phyloP scores from a whole-genome alignment of 768 basidiomycete genomes.

The Mycena leptocephala region DNA sequence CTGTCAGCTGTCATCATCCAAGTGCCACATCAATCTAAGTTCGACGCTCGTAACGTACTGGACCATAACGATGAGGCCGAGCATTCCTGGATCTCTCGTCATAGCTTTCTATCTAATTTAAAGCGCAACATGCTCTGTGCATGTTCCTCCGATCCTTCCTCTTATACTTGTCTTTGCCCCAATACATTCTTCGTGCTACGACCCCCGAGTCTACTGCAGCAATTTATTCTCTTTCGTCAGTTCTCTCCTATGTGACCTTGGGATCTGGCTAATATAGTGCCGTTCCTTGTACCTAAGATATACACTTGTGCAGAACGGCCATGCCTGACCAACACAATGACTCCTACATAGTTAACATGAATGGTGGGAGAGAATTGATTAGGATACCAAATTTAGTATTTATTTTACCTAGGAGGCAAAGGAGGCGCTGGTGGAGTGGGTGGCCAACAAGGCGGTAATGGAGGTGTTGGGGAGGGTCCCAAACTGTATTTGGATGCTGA shows the following conservation, averaged over 20 bases:
- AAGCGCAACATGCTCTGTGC: background rate
- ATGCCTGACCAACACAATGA: background rate
- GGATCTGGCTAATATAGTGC: background rate
- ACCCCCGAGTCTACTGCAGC: constrained; percentile 11
- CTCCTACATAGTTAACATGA: background rate
- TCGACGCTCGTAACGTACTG: background rate
- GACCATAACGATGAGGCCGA: too few species aligned
- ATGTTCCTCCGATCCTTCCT: too few species aligned
- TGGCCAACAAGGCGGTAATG: too few species aligned
- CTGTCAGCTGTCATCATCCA: background rate
- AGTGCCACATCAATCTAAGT: background rate
- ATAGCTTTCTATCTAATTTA: background rate
- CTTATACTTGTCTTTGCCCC: constrained; percentile 10
- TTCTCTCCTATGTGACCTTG: background rate
- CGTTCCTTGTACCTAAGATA: background rate
- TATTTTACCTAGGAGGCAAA: too few species aligned
- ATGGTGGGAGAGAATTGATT: background rate
- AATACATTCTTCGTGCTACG: constrained; percentile 14
- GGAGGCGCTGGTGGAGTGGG: too few species aligned
- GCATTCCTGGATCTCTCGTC: background rate
- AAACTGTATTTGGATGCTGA: too few species aligned
- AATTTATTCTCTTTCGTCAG: constrained; percentile 1
- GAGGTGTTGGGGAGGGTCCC: too few species aligned
- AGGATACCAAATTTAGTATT: background rate
- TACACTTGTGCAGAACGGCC: background rate